These are phyloP conservation scores for Fagopyrum tataricum DNA, from an alignment of 148 eudicot species.

Conservation along the genomic window DNA sequence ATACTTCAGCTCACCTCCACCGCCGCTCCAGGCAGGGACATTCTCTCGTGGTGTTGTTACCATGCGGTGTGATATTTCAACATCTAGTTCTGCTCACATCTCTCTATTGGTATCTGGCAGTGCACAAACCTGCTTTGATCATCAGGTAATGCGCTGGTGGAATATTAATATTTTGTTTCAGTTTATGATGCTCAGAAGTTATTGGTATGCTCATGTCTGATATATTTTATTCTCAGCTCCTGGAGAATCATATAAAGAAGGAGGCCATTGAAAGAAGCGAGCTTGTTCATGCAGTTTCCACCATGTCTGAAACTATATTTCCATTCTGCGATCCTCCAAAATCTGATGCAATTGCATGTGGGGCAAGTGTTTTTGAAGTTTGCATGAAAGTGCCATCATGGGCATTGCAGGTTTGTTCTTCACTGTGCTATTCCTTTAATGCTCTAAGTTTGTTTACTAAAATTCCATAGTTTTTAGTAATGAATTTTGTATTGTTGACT, in stretches of 20 bases:
- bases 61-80: constrained; percentile 91
- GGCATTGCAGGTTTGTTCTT: constrained; percentile 74
- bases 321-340: constrained; percentile 66
- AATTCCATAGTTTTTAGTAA: neutral
- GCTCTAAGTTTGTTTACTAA: neutral
- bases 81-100: constrained; percentile 78
- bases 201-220: neutral
- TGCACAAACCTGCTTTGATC: constrained; percentile 97
- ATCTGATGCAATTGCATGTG: constrained; percentile 86
- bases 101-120: constrained; percentile 93
- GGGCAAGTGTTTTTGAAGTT: constrained; percentile 82
- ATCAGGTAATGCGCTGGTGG: constrained; percentile 47
- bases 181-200: neutral
- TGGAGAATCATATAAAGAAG: constrained; percentile 92
- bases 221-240: constrained; percentile 33
- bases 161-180: neutral
- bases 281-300: constrained; percentile 50
- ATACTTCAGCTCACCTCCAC: constrained; percentile 86
- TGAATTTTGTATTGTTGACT: neutral
- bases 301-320: constrained; percentile 38
- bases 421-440: neutral
- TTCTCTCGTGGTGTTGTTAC: constrained; percentile 98
- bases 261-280: constrained; percentile 75
- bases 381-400: constrained; percentile 83
- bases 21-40: constrained; percentile 94